Evolutionary conservation across 2,329 filamentous ascomycete species (phyloP), one percentile per base, ranked within the genome.

Genomic region (Cadophora malorum): DNA sequence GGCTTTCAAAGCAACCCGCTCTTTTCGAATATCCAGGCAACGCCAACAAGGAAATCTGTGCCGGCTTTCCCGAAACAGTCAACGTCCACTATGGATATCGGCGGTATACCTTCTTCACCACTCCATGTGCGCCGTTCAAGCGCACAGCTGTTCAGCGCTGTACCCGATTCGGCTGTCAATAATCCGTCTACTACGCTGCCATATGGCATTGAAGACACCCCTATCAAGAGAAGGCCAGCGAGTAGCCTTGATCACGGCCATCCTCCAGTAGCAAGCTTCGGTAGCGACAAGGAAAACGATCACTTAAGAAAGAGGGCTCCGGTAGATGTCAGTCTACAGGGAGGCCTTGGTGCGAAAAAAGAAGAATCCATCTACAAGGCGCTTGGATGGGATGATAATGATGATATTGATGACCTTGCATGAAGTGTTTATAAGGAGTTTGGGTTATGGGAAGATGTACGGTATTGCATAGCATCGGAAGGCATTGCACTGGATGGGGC

Each of bases 341-440:
- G 41, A 47, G 21, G 23, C 28, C 8, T 12, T 56, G 58, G 53
- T 53, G 16, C 25, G 62, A 56, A 38, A 49, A 70, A 69, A 45
- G 73, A 74, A 38, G 66, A 74, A 12, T 76, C 74, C 47, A 78
- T 80, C 45, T 80, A 80, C 69, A 74, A 78, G 64, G 65, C 70
- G 8, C 71, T 80, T 33, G 79, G 79, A 62, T 80, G 79, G 79
- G 76, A 79, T 72, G 76, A 77, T 65, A 64, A 33, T 64, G 71
- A 78, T 73, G 77, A 78, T 60, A 65, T 74, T 71, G 74, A 76
- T 71, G 76, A 75, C 58, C 66, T 76, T 55, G 67, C 69, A 72
- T 74, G 69, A 71, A 25, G 53, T 63, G 63, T 70, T 66, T 59
- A 35, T 12, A n/a, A 58, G 71, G 70, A 70, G 71, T 72, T 60